Percentiles rank a stretch among this genome's conserved stretches.
These are phyloP conservation scores for Globisporangium yorkense DNA, from an alignment of 352 stramenopile genomes.

Conservation along the genomic window DNA sequence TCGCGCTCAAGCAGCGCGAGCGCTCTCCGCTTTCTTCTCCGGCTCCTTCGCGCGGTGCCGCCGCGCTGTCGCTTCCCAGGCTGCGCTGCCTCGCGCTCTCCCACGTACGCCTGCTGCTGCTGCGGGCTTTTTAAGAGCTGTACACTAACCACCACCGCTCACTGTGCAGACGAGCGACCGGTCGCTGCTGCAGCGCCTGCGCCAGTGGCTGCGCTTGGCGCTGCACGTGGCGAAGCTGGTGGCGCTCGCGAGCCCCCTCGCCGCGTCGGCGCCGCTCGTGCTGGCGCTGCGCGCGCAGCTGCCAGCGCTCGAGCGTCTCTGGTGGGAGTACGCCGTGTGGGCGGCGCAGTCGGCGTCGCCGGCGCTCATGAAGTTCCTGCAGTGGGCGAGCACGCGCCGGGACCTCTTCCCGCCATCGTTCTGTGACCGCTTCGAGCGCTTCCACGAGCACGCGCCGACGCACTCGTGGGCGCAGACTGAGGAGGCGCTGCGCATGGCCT, in stretches of 20 bases:
- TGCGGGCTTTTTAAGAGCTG: not conserved
- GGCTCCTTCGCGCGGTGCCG: not conserved
- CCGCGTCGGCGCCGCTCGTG: slow-evolving; percentile 38
- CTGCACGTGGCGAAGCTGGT: slow-evolving; percentile 62
- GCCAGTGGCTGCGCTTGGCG: slow-evolving; percentile 35
- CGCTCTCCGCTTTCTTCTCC: not conserved
- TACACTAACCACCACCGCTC: not conserved
- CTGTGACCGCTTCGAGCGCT: slow-evolving; percentile 86
- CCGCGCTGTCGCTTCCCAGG: not conserved
- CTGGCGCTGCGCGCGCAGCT: slow-evolving; percentile 19
- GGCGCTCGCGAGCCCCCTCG: slow-evolving; percentile 39
- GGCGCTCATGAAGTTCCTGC: slow-evolving; percentile 93
- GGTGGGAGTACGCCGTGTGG: slow-evolving; percentile 66
- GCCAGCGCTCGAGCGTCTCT: slow-evolving; percentile 33
- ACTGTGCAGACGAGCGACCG: slow-evolving; percentile 7
- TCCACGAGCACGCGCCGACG: slow-evolving; percentile 85
- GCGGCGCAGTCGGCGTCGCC: slow-evolving; percentile 73
- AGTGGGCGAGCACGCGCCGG: slow-evolving; percentile 92
- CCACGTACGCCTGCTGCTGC: slow-evolving; percentile 3
- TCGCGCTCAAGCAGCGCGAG: slow-evolving; percentile 11
- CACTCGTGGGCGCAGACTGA: slow-evolving; percentile 90
- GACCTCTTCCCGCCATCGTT: slow-evolving; percentile 91
- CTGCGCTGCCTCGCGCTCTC: slow-evolving; percentile 15
- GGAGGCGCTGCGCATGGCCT: slow-evolving; percentile 69
- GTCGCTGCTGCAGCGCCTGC: slow-evolving; percentile 28